Evolutionary conservation across 306 rosid genomes (phyloP).

Genomic region (Cucurbita moschata): DNA sequence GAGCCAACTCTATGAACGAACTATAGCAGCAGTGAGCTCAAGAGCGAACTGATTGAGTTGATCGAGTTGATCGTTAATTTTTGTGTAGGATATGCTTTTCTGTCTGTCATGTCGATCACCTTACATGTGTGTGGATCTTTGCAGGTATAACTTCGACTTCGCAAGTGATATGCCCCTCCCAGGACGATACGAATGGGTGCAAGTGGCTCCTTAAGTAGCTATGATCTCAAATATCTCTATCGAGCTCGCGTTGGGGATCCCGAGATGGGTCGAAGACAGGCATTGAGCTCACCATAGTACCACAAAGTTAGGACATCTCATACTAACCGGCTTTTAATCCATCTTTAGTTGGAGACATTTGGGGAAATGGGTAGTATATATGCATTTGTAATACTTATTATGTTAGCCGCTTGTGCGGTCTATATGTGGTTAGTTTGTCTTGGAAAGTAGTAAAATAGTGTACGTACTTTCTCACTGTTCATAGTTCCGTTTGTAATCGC

Average conservation of each 20-base stretch:
- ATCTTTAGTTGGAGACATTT: not conserved
- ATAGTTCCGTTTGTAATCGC: not conserved
- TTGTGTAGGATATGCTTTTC: not conserved
- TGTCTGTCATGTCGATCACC: not conserved
- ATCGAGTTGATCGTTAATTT: too few relatives aligned
- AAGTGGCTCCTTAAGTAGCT: constrained; percentile 30
- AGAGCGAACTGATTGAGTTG: too few relatives aligned
- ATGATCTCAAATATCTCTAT: not conserved
- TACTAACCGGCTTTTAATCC: not conserved
- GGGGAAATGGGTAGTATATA: not conserved
- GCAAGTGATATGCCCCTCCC: constrained; percentile 53
- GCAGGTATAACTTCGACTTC: constrained; percentile 85
- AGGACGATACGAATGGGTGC: constrained; percentile 85
- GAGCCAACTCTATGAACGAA: too few relatives aligned
- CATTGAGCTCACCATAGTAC: not conserved
- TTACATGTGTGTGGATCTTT: constrained; percentile 1
- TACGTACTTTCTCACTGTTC: not conserved
- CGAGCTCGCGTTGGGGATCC: not conserved
- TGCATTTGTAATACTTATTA: not conserved
- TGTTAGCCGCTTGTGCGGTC: not conserved
- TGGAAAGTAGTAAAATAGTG: not conserved
- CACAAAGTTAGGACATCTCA: not conserved
- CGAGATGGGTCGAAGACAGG: not conserved
- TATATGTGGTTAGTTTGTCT: not conserved
- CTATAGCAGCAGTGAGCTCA: too few relatives aligned